phyloP scores from a whole-genome alignment of 2,329 filamentous ascomycete genomes.

The Acarospora socialis region DNA sequence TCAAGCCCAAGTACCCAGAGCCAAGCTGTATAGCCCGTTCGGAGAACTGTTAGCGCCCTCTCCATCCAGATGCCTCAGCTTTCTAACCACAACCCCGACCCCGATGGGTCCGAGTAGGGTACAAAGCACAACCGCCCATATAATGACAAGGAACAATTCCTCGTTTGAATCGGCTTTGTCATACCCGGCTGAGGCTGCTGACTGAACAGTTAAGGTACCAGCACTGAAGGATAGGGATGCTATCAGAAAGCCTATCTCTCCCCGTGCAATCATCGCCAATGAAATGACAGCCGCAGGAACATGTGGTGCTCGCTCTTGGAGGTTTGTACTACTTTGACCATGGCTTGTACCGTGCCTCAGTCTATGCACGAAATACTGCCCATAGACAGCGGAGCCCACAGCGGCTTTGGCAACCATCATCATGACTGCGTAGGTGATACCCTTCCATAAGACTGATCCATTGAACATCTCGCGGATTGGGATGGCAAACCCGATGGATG shows the following conservation, averaged over 20 bases:
- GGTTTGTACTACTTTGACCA: conserved; percentile 8
- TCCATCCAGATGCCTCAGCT: conserved; percentile 29
- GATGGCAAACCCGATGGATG: conserved; percentile 62
- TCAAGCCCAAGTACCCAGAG: no score
- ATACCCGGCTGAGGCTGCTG: conserved; percentile 10
- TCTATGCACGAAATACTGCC: conserved; percentile 1
- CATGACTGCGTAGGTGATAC: conserved; percentile 54
- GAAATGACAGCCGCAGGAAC: conserved; percentile 49
- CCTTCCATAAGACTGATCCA: conserved; percentile 52
- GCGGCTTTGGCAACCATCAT: conserved; percentile 57
- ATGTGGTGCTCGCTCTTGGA: conserved; percentile 2
- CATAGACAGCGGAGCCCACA: conserved; percentile 38
- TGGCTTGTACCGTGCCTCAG: neutral
- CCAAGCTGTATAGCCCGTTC: no score
- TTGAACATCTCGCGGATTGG: conserved; percentile 57
- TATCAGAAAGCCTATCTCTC: conserved; percentile 68
- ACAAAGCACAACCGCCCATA: conserved; percentile 44
- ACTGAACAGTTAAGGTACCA: conserved; percentile 28
- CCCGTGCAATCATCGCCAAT: conserved; percentile 58
- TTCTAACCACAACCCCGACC: conserved; percentile 36
- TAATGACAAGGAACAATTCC: conserved; percentile 38
- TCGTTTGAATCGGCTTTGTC: conserved; percentile 18
- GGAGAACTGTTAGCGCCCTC: no score
- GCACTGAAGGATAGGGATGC: conserved; percentile 49
- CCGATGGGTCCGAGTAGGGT: conserved; percentile 40